A percentile compares a stretch with the other conserved stretches of the same genome.
Evolutionary conservation across 225 moss, liverwort and hornwort species (phyloP).

Genomic region (Pseudoscleropodium purum): DNA sequence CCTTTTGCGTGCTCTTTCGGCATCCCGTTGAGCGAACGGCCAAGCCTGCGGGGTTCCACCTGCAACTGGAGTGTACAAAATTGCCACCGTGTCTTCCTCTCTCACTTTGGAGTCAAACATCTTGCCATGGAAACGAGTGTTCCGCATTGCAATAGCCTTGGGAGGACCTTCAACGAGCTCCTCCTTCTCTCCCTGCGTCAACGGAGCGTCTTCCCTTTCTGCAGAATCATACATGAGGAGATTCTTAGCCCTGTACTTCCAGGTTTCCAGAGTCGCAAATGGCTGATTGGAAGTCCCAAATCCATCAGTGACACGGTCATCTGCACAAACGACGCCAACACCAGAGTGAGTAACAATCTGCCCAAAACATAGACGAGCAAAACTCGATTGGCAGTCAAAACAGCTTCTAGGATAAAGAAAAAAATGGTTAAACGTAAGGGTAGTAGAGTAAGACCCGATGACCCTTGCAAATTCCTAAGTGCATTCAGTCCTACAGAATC

Average conservation of each 20-base stretch:
- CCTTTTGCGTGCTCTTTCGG: conserved; percentile 81
- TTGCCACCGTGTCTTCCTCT: conserved; percentile 94
- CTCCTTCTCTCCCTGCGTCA: conserved; percentile 77
- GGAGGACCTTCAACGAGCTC: conserved; percentile 75
- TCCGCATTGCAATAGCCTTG: conserved; percentile 62
- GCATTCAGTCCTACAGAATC: neutral
- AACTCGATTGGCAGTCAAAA: neutral
- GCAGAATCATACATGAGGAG: conserved; percentile 92
- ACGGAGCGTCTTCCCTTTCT: conserved; percentile 80
- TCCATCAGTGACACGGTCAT: conserved; percentile 75
- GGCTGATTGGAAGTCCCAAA: conserved; percentile 94
- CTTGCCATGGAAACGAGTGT: conserved; percentile 96
- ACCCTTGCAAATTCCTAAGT: neutral
- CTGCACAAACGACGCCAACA: conserved; percentile 16
- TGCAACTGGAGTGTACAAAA: conserved; percentile 85
- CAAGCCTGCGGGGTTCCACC: conserved; percentile 91
- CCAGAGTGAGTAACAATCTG: neutral
- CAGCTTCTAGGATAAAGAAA: neutral
- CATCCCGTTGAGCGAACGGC: conserved; percentile 97
- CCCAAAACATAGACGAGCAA: neutral
- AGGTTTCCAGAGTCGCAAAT: conserved; percentile 67
- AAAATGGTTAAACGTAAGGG: neutral
- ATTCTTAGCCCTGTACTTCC: conserved; percentile 88
- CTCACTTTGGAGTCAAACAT: conserved; percentile 95
- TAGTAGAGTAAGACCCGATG: neutral